Percentiles rank a stretch among this genome's conserved stretches.
Evolutionary conservation across 371 early-diverging fungal genomes (phyloP).

Genomic region (Apophysomyces variabilis): DNA sequence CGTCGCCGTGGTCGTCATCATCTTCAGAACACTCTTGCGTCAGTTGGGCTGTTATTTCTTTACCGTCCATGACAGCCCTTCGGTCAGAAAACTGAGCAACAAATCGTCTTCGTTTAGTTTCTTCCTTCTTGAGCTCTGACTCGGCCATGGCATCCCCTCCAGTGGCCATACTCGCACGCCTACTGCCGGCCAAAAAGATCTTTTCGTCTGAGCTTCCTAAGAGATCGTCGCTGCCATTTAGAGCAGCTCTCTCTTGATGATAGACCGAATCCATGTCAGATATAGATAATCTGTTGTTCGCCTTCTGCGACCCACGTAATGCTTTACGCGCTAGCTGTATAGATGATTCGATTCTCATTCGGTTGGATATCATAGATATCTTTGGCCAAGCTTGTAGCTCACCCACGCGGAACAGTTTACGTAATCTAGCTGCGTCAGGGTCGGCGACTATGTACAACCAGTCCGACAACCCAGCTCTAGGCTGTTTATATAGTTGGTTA

Average conservation of each 20-base stretch:
- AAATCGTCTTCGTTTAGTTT: conserved; percentile 56
- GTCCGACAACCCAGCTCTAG: conserved; percentile 66
- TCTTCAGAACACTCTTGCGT: conserved; percentile 6
- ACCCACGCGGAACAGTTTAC: conserved; percentile 64
- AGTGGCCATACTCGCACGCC: conserved; percentile 43
- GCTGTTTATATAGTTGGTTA: conserved; percentile 35
- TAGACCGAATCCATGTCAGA: too few relatives aligned
- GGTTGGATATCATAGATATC: conserved; percentile 78
- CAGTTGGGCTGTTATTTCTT: conserved; percentile 19
- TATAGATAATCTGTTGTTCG: neutral
- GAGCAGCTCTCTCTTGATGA: conserved; percentile 4
- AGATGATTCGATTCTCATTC: conserved; percentile 76
- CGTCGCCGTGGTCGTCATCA: conserved; percentile 9
- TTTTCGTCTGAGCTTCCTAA: conserved; percentile 44
- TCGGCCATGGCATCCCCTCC: conserved; percentile 20
- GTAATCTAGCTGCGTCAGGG: conserved; percentile 67
- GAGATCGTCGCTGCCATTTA: conserved; percentile 31
- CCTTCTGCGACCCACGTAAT: neutral
- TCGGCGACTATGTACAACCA: conserved; percentile 73
- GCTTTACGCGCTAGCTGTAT: conserved; percentile 50
- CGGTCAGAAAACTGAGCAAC: conserved; percentile 87
- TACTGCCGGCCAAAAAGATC: conserved; percentile 31
- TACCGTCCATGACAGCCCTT: conserved; percentile 22
- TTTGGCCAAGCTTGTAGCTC: conserved; percentile 79
- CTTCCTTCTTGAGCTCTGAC: conserved; percentile 29